Evolutionary conservation across 306 rosid genomes (phyloP), one percentile per base, ranked within the genome.

Genomic region (Cicer bijugum): DNA sequence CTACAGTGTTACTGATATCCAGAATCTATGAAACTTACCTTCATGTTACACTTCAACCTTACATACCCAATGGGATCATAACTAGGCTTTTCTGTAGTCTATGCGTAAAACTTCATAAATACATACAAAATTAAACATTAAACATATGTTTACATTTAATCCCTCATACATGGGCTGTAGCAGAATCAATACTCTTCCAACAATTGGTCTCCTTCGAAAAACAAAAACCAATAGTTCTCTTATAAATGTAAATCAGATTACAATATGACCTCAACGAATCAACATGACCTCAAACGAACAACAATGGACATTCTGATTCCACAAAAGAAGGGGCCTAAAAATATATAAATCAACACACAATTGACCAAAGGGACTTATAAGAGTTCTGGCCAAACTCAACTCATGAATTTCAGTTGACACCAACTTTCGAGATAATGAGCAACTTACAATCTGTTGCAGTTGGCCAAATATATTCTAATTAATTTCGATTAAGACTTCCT

Each of bases 401-500:
- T 55, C 58, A 62, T 62, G 67, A 38, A 82, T 80, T 72, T 70
- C 39, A 74, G 74, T 48, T 42, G 76, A 75, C 69, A 56, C 15
- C 43, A 50, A 72, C 57, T 75, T 75, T 45, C 14, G 48, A 58
- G 86, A 75, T 64, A 82, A 76, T 72, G 75, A 79, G 72, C 51
- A 75, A 71, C 83, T 83, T 85, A 78, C 60, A 79, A 77, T 77
- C 75, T 77, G 59, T 53, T 52, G 85, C 52, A 75, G 76, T 74
- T 46, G 74, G 74, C 80, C 84, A 69, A 63, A 57, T n/a, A 71
- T 63, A 85, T 72, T 69, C 75, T 71, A 50, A 28, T 9, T 50
- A 61, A 61, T 43, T 74, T 19, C 17, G 2, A 77, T 55, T 8
- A 59, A 77, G 42, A 78, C 56, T 71, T 66, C 75, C 77, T 70